Conservation (phyloP, 441 rosid species). For the Dalechampia spathulata region DNA sequence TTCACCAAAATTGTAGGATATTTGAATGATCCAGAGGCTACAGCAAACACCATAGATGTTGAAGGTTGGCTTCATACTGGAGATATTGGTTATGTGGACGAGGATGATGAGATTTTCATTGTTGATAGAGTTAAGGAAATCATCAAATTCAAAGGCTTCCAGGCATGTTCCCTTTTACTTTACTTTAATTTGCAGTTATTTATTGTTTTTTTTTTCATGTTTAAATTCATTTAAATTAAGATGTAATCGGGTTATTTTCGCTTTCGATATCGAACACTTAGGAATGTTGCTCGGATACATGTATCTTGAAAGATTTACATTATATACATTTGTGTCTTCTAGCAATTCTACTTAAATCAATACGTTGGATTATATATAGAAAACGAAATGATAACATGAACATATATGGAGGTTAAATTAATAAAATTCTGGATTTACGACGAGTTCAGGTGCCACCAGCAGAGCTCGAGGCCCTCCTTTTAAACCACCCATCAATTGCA, state of each 20-base stretch:
- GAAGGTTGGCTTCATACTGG: conserved; percentile 98
- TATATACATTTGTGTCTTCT: too few relatives aligned
- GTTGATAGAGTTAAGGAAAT: conserved; percentile 85
- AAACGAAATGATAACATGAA: too few relatives aligned
- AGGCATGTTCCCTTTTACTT: conserved; percentile 26
- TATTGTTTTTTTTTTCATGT: too few relatives aligned
- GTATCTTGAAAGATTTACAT: background rate
- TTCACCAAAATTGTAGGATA: conserved; percentile 40
- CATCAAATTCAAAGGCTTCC: conserved; percentile 93
- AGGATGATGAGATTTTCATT: conserved; percentile 75
- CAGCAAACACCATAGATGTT: conserved; percentile 56
- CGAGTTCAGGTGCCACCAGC: conserved; percentile 92
- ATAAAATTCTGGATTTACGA: background rate
- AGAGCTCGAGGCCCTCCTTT: conserved; percentile 71
- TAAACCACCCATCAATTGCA: conserved; percentile 54
- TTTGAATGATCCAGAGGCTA: conserved; percentile 62
- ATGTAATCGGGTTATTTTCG: too few relatives aligned
- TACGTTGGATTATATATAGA: too few relatives aligned
- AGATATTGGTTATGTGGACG: conserved; percentile 83
- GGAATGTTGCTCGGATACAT: too few relatives aligned
- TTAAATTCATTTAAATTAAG: too few relatives aligned
- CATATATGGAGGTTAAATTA: background rate
- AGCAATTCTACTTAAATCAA: too few relatives aligned
- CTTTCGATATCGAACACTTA: too few relatives aligned
- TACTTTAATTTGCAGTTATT: too few relatives aligned